Evolutionary conservation across 2,329 filamentous ascomycete species (phyloP).

Genomic region (Beauveria brongniartii): DNA sequence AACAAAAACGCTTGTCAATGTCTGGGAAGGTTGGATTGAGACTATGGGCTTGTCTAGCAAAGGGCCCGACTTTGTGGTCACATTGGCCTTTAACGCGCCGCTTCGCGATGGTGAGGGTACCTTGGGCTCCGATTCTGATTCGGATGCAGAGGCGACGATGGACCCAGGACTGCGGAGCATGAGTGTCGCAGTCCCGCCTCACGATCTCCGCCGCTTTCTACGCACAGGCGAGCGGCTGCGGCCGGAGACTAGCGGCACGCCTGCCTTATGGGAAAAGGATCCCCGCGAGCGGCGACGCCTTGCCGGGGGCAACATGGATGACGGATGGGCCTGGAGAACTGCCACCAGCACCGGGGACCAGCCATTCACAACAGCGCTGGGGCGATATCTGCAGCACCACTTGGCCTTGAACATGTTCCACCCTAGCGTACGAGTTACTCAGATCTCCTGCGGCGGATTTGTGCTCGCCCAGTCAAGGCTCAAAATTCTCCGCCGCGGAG

Average conservation of each 20-base stretch:
- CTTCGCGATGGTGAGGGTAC: slow-evolving; percentile 14
- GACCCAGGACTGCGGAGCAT: slow-evolving; percentile 32
- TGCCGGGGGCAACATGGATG: slow-evolving; percentile 39
- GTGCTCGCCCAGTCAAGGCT: slow-evolving; percentile 43
- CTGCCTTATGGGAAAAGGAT: slow-evolving; percentile 24
- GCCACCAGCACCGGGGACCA: slow-evolving; percentile 17
- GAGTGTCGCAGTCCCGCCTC: slow-evolving; percentile 43
- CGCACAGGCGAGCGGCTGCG: slow-evolving; percentile 28
- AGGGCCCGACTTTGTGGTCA: slow-evolving; percentile 39
- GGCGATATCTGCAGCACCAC: slow-evolving; percentile 42
- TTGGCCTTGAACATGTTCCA: slow-evolving; percentile 48
- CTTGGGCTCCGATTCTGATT: slow-evolving; percentile 13
- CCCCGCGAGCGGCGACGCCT: slow-evolving; percentile 34
- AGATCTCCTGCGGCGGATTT: slow-evolving; percentile 49
- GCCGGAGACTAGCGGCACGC: slow-evolving; percentile 4
- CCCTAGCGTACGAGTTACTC: slow-evolving; percentile 42
- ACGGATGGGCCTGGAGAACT: slow-evolving; percentile 45
- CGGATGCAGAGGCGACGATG: slow-evolving; percentile 12
- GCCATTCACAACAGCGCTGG: slow-evolving; percentile 43
- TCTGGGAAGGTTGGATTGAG: slow-evolving; percentile 45
- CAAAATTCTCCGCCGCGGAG: slow-evolving; percentile 34
- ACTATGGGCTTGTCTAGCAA: slow-evolving; percentile 27
- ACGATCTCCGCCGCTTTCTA: slow-evolving; percentile 39
- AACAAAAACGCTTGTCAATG: slow-evolving; percentile 39
- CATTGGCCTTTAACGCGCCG: slow-evolving; percentile 41